A percentile compares a stretch with the other conserved stretches of the same genome.
phyloP scores from a whole-genome alignment of 306 rosid genomes.

The Albizia julibrissin region DNA sequence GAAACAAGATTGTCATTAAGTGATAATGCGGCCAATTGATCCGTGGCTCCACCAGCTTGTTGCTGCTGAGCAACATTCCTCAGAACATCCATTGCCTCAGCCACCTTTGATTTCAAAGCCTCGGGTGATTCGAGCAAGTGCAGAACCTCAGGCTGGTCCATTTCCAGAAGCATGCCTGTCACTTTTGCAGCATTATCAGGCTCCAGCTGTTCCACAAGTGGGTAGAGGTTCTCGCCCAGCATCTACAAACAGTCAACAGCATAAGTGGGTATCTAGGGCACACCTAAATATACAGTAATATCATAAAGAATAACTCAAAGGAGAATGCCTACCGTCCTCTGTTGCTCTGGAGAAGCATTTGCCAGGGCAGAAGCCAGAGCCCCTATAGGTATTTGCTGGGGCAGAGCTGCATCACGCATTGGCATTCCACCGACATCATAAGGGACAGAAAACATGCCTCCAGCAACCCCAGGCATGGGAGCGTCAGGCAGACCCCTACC shows the following conservation, averaged over 20 bases:
- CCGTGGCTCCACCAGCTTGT: constrained; percentile 82
- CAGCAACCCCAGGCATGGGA: constrained; percentile 89
- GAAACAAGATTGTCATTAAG: constrained; percentile 80
- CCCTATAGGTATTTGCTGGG: constrained; percentile 88
- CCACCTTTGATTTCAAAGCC: constrained; percentile 93
- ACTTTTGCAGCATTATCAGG: constrained; percentile 97
- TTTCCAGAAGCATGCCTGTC: constrained; percentile 99
- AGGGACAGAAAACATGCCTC: constrained; percentile 97
- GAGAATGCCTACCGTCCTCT: constrained; percentile 64
- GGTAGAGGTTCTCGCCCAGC: constrained; percentile 98
- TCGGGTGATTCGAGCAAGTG: constrained; percentile 98
- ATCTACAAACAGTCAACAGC: constrained; percentile 53
- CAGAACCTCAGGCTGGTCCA: constrained; percentile 98
- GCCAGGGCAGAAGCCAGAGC: constrained; percentile 96
- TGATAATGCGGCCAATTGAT: constrained; percentile 79
- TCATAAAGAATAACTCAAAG: not conserved
- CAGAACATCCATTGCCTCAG: constrained; percentile 96
- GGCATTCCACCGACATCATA: constrained; percentile 85
- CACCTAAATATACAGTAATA: not conserved
- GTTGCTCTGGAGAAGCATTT: constrained; percentile 94
- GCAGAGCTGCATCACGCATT: constrained; percentile 66
- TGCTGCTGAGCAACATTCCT: constrained; percentile 94
- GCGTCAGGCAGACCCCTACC: constrained; percentile 86
- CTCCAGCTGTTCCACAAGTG: constrained; percentile 97
- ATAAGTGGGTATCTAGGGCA: not conserved